Evolutionary conservation across 2,329 filamentous ascomycete species (phyloP).

Genomic region (Aspergillus sp.): DNA sequence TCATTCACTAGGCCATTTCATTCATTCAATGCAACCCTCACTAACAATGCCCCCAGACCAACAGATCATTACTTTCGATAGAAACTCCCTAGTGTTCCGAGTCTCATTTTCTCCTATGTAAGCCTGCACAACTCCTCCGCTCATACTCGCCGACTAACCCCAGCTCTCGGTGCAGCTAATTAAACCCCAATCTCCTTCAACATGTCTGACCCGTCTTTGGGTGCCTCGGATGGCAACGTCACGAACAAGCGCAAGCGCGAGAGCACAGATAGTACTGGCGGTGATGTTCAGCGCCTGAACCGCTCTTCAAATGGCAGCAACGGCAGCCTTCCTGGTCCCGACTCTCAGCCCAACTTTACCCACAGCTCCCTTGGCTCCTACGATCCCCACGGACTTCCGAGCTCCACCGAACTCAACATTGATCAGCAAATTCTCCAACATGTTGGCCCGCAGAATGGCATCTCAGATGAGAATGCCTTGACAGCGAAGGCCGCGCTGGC

Average conservation of each 20-base stretch:
- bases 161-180: not conserved
- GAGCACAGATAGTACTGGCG: conserved; percentile 36
- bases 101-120: too few relatives aligned
- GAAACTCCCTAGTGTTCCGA: not conserved
- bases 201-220: conserved; percentile 41
- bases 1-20: not conserved
- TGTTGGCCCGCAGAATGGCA: conserved; percentile 53
- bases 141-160: not conserved
- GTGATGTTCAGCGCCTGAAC: conserved; percentile 40
- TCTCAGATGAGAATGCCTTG: conserved; percentile 46
- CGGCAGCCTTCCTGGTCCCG: conserved; percentile 34
- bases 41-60: not conserved
- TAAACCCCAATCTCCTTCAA: conserved; percentile 3
- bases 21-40: not conserved
- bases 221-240: conserved; percentile 31
- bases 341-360: conserved; percentile 32
- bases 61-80: conserved; percentile 4
- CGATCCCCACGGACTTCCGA: conserved; percentile 37
- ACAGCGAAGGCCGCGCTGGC: conserved; percentile 48
- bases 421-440: conserved; percentile 49
- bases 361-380: conserved; percentile 35
- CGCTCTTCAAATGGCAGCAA: conserved; percentile 40
- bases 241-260: conserved; percentile 42
- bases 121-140: not conserved
- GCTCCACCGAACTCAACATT: conserved; percentile 38